Base-by-base conservation (phyloP, 768 basidiomycete genomes). In the Boletus sp. region DNA sequence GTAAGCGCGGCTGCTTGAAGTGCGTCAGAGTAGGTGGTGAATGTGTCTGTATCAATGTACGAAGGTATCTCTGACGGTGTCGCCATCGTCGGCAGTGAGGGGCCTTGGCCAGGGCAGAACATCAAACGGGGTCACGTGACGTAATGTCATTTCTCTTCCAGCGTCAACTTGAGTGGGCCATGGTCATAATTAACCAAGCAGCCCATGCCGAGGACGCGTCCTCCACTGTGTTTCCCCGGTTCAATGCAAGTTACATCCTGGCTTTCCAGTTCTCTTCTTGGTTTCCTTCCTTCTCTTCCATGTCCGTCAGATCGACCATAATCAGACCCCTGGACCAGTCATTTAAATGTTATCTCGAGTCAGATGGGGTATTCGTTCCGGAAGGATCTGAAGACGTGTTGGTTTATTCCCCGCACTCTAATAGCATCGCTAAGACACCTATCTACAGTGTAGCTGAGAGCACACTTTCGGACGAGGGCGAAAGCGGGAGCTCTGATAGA, bases 351-450 rank as follows among this genome's bases (percentile, higher is more conserved):
- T 95, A 93, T 66, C 78, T 95, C 38, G 78, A 88, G 55, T 79
- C 85, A n/a, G 90, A 96, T 62, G 83, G 92, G n/a, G 81, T 95
- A 25, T 83, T 88, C 57, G 72, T 94, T 1, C 93, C 93, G 0
- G 80, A 85, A 54, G 92, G 90, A 37, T 85, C 91, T 7, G 91
- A 90, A 71, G 77, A 91, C 65, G 59, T 75, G 90, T 92, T 70
- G 57, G 85, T 79, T 51, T 47, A 29, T 43, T 52, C 19, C 33
- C 49, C 30, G 15, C 25, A 44, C 10, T 40, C 34, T 19, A 2
- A 29, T 19, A 11, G 7, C 17, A 50, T 46, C 47, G 13, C 45
- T 52, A 37, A 56, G 8, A 25, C n/a, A 13, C 27, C 19, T 19
- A 34, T 21, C 35, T 23, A 23, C 57, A 89, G 87, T 51, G 76